These are phyloP conservation scores for Diplodia scrobiculata DNA, from an alignment of 2,329 filamentous ascomycete genomes.

Conservation along the genomic window DNA sequence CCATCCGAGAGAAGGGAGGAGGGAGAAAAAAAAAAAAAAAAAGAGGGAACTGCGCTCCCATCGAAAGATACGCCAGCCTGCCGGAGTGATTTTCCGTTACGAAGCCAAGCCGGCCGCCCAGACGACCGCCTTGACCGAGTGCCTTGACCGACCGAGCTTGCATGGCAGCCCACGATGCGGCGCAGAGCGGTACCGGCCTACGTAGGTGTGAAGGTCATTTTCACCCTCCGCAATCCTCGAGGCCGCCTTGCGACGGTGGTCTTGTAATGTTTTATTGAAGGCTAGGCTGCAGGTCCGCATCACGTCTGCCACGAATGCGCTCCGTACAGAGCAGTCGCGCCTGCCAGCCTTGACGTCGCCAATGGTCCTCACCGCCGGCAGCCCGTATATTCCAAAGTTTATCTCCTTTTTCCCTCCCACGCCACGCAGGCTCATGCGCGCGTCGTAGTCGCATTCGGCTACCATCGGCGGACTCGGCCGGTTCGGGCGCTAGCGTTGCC, in stretches of 20 bases:
- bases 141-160: background rate
- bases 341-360: background rate
- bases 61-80: background rate
- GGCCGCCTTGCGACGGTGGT: background rate
- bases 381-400: background rate
- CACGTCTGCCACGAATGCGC: background rate
- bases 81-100: background rate
- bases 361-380: too few relatives aligned
- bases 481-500: background rate
- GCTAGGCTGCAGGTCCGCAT: background rate
- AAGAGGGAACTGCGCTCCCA: background rate
- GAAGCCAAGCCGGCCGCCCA: constrained; percentile 13
- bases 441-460: constrained; percentile 13
- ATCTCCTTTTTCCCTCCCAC: background rate
- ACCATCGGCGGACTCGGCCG: background rate
- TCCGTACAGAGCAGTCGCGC: background rate
- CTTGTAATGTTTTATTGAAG: background rate
- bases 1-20: background rate
- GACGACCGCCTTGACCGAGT: background rate
- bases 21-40: too few relatives aligned
- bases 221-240: background rate
- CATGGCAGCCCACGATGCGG: background rate
- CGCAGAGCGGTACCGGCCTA: background rate
- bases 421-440: background rate
- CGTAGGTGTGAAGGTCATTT: background rate